These are phyloP conservation scores for Paracamarosporium sp. DNA, from an alignment of 2,329 filamentous ascomycete genomes.

Conservation along the genomic window DNA sequence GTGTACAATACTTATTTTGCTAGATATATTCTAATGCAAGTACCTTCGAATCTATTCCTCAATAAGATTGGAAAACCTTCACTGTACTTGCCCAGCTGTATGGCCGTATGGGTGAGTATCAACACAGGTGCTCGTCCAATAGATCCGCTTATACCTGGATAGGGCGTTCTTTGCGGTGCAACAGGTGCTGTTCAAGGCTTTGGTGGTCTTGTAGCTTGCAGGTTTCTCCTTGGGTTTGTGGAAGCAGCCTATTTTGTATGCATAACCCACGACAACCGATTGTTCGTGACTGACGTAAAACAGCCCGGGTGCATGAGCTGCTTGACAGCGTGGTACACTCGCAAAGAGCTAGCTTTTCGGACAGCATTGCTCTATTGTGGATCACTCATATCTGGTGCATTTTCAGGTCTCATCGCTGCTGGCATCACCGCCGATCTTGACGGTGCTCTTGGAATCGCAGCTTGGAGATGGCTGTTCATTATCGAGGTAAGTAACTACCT, in stretches of 20 bases:
- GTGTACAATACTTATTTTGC: too few relatives aligned
- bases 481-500: too few relatives aligned
- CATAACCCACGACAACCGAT: too few relatives aligned
- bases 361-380: slow-evolving; percentile 59
- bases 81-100: not conserved
- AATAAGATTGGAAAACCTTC: not conserved
- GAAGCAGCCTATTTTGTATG: slow-evolving; percentile 21
- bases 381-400: slow-evolving; percentile 55
- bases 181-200: slow-evolving; percentile 7
- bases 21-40: too few relatives aligned
- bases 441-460: slow-evolving; percentile 22
- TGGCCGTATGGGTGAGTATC: slow-evolving; percentile 12
- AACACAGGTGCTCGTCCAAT: not conserved
- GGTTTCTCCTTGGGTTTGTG: slow-evolving; percentile 18
- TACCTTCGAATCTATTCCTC: not conserved
- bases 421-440: slow-evolving; percentile 20
- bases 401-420: slow-evolving; percentile 48
- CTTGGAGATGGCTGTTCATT: slow-evolving; percentile 39
- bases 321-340: slow-evolving; percentile 60
- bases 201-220: slow-evolving; percentile 10
- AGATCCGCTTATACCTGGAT: not conserved
- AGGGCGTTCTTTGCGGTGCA: slow-evolving; percentile 1
- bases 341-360: slow-evolving; percentile 56
- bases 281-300: too few relatives aligned
- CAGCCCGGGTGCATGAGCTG: slow-evolving; percentile 24